Percentiles rank a stretch among this genome's conserved stretches.
These are phyloP conservation scores for Simmondsia chinensis DNA, from an alignment of 148 eudicot species.

Conservation along the genomic window DNA sequence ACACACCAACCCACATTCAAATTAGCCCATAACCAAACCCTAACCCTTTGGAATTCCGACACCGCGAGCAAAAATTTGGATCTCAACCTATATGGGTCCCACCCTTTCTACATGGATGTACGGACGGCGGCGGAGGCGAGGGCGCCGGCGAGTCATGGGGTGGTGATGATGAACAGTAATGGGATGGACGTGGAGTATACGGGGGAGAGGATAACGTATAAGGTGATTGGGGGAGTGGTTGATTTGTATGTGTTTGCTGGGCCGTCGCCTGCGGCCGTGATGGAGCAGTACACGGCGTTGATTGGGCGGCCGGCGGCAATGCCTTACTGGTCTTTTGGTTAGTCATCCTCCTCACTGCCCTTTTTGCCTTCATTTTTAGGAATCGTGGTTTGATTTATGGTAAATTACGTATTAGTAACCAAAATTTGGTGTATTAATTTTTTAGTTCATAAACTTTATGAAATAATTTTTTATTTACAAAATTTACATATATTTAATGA, in stretches of 20 bases:
- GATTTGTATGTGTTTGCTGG: conserved; percentile 73
- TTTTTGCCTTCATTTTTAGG: not conserved
- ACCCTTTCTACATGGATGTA: conserved; percentile 79
- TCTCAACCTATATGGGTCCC: conserved; percentile 66
- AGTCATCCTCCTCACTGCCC: not conserved
- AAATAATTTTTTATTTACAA: too few relatives aligned
- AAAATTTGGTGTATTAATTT: too few relatives aligned
- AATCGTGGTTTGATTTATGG: too few relatives aligned
- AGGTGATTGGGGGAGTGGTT: conserved; percentile 71
- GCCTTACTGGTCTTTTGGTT: conserved; percentile 98
- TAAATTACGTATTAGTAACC: too few relatives aligned
- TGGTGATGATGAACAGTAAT: conserved; percentile 66
- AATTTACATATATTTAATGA: too few relatives aligned
- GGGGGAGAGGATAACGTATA: conserved; percentile 63
- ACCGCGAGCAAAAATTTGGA: conserved; percentile 29
- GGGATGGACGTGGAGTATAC: conserved; percentile 79
- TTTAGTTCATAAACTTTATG: too few relatives aligned
- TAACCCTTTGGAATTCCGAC: conserved; percentile 73
- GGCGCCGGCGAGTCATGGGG: conserved; percentile 38
- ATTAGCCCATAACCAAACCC: conserved; percentile 47
- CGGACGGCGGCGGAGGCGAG: conserved; percentile 50
- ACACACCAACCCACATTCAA: conserved; percentile 52
- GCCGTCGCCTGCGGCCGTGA: conserved; percentile 37
- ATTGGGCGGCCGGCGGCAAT: conserved; percentile 79
- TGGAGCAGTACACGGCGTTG: conserved; percentile 66